These are phyloP conservation scores for Apophysomyces elegans DNA, from an alignment of 371 early-diverging fungal genomes.

Conservation along the genomic window DNA sequence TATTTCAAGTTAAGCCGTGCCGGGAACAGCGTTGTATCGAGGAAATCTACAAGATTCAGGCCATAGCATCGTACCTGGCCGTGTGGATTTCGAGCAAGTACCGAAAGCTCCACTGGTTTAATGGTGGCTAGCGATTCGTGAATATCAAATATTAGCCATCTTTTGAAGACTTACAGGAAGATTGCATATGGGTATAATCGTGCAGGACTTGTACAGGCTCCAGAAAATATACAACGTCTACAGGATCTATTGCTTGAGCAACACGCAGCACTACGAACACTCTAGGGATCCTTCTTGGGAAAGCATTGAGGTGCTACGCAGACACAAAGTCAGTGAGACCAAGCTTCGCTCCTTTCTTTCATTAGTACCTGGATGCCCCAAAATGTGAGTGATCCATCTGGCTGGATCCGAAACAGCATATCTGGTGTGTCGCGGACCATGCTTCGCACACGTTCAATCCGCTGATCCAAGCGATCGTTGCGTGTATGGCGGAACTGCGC, in stretches of 20 bases:
- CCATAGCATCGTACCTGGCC: constrained; percentile 72
- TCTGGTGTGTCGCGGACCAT: constrained; percentile 78
- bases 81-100: constrained; percentile 62
- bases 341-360: not conserved
- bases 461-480: constrained; percentile 37
- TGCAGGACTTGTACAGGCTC: constrained; percentile 61
- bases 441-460: constrained; percentile 57
- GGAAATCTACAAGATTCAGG: constrained; percentile 78
- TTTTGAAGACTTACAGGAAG: constrained; percentile 34
- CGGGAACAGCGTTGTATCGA: constrained; percentile 64
- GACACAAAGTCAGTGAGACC: not conserved
- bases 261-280: constrained; percentile 71
- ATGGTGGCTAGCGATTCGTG: constrained; percentile 47
- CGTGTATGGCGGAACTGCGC: constrained; percentile 37
- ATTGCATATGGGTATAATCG: constrained; percentile 54
- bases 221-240: constrained; percentile 64
- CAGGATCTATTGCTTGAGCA: constrained; percentile 58
- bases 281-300: constrained; percentile 68
- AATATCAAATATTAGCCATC: too few relatives aligned
- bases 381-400: constrained; percentile 73
- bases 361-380: constrained; percentile 80
- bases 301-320: constrained; percentile 60
- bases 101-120: constrained; percentile 70
- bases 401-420: constrained; percentile 71
- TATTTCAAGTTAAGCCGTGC: constrained; percentile 64